Evolutionary conservation across 345 rosid species (phyloP).

Genomic region (Brassica nigra): DNA sequence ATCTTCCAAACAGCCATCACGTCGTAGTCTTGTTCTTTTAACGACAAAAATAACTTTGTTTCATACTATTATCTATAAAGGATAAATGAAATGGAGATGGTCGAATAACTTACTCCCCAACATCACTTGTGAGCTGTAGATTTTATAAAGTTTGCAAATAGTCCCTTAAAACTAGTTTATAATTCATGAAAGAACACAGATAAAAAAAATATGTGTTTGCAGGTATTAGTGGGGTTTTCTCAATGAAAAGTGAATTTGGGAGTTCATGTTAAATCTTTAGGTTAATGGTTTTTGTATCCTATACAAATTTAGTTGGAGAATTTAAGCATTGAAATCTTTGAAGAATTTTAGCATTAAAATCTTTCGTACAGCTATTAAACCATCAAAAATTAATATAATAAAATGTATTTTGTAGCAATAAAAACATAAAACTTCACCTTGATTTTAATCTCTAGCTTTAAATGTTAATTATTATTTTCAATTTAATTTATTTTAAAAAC

Average conservation of each 20-base stretch:
- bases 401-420: neutral
- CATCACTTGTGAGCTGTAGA: neutral
- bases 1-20: neutral
- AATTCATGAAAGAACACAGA: neutral
- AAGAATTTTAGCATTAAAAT: neutral
- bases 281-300: neutral
- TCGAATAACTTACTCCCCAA: neutral
- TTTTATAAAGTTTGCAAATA: neutral
- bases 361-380: neutral
- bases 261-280: neutral
- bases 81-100: neutral
- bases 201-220: neutral
- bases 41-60: neutral
- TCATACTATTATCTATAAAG: neutral
- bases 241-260: conserved; percentile 22
- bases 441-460: neutral
- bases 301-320: neutral
- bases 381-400: neutral
- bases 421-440: neutral
- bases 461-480: neutral
- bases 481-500: neutral
- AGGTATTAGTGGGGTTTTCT: conserved; percentile 15
- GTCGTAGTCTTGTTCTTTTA: neutral
- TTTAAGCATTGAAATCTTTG: neutral
- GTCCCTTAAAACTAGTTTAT: neutral